Base-by-base conservation (phyloP, 768 basidiomycete species). In the Albatrellus ellisii region DNA sequence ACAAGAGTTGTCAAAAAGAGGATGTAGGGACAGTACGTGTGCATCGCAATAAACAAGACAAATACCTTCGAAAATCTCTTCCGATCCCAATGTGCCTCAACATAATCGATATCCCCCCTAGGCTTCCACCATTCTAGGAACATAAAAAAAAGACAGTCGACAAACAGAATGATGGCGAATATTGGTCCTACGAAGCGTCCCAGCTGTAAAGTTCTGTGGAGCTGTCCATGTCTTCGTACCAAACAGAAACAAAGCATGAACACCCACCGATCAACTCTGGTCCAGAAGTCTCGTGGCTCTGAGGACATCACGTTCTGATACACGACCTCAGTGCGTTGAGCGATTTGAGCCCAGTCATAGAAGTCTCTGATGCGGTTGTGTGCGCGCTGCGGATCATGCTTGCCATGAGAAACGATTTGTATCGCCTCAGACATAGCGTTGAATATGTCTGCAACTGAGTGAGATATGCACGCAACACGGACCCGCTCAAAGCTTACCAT, bases 71-170 rank as follows among this genome's bases (percentile, higher is more conserved):
- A 41, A 44, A 66, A 66, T 6, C 46, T 44, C 1, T 56, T 46
- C 2, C 57, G 54, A 22, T 78, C 64, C 84, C 85, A 88, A 40
- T 75, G 66, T 42, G 64, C 64, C 21, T 68, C 61, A 0, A 88
- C 90, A 49, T 73, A 77, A 57, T 94, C 86, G 40, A 95, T 62
- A 43, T 77, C 67, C 17, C 80, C 74, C 35, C 79, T 64, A 0
- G 94, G 94, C 55, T 77, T 70, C 67, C 77, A 78, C 78, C 76
- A 85, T 52, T 95, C 89, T 3, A 99, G 66, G 37, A 87, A 64
- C 50, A 77, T 54, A 57, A 88, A 90, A 60, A 95, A 94, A 6
- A 94, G 58, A 55, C 88, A 89, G 52, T 91, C 82, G 1, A 98
- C 86, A 22, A 91, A 66, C 31, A 95, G 62, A 29, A 98, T 97